Conservation (phyloP, 139 green algal genomes). For the Picochlorum sp. region DNA sequence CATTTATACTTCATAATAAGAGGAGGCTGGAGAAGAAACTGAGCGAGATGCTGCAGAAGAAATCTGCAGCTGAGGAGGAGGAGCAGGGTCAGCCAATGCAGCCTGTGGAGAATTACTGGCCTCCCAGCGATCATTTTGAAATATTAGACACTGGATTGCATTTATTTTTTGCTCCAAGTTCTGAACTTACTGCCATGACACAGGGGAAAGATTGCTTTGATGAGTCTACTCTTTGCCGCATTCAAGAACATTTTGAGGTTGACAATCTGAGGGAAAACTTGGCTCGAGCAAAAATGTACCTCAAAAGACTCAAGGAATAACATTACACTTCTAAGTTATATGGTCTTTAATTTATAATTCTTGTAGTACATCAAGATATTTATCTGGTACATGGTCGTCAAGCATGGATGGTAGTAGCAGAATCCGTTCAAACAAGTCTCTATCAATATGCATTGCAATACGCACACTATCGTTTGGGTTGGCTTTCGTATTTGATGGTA, state of each 20-base stretch:
- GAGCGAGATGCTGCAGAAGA: not conserved
- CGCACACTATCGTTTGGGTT: not conserved
- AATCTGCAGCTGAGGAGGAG: not conserved
- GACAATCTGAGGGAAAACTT: no score
- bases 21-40: not conserved
- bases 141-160: not conserved
- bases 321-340: no score
- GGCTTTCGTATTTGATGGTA: not conserved
- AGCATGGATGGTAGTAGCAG: constrained; percentile 35
- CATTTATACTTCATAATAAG: not conserved
- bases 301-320: no score
- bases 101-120: not conserved
- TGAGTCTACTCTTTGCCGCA: no score
- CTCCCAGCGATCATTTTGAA: not conserved
- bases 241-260: no score
- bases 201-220: constrained; percentile 5
- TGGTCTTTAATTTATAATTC: constrained; percentile 25
- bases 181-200: not conserved
- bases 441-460: constrained; percentile 23
- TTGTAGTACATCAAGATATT: constrained; percentile 30
- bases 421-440: constrained; percentile 29
- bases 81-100: not conserved
- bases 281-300: no score
- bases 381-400: constrained; percentile 37
- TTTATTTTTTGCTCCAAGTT: not conserved